Percentiles rank a stretch among this genome's conserved stretches.
Evolutionary conservation across 371 early-diverging fungal species (phyloP).

Genomic region (Mucor lusitanicus): DNA sequence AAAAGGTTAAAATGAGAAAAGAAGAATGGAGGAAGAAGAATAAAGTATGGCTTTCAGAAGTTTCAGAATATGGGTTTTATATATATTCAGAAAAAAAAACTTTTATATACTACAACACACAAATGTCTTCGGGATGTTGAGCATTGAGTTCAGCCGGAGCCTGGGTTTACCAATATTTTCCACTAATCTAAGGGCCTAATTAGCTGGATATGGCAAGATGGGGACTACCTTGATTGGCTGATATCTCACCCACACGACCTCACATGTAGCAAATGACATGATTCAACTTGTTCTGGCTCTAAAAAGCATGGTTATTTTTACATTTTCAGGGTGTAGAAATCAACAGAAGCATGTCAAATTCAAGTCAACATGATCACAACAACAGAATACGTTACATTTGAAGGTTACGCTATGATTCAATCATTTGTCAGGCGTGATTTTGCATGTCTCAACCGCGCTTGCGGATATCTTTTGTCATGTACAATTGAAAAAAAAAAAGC

Average conservation of each 20-base stretch:
- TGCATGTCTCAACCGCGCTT: not conserved
- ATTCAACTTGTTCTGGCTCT: not conserved
- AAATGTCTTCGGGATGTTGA: not conserved
- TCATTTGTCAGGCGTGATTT: not conserved
- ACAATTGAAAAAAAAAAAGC: not conserved
- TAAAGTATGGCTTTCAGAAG: not conserved
- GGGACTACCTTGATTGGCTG: not conserved
- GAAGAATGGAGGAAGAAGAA: not conserved
- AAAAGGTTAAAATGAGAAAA: conserved; percentile 1
- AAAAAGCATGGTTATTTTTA: not conserved
- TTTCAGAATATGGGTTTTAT: not conserved
- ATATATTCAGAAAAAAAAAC: conserved; percentile 1
- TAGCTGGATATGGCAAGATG: not conserved
- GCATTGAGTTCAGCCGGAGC: conserved; percentile 8
- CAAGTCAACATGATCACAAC: not conserved
- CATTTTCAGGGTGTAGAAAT: not conserved
- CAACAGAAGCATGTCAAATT: not conserved
- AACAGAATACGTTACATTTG: not conserved
- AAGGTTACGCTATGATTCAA: not conserved
- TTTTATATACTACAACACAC: not conserved
- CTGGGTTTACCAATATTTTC: not conserved
- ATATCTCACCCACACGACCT: not conserved
- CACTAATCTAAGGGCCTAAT: not conserved
- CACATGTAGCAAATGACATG: conserved; percentile 3
- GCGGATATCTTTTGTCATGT: not conserved